phyloP scores from a whole-genome alignment of 768 basidiomycete genomes.

The Trametes cingulata region DNA sequence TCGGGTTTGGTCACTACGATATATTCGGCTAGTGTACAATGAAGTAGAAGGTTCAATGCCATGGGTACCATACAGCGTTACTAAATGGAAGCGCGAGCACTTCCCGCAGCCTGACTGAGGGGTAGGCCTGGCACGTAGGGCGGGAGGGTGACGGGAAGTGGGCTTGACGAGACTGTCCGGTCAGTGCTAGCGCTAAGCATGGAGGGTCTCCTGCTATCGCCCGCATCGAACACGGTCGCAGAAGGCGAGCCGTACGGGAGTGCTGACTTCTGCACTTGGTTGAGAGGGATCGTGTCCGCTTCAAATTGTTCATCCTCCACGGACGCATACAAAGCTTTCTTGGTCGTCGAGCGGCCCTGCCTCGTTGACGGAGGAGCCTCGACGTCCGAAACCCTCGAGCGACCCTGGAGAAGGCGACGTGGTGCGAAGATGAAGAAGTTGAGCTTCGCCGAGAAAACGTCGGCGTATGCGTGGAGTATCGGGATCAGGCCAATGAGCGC shows the following conservation, averaged over 20 bases:
- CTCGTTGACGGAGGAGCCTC: slow-evolving; percentile 9
- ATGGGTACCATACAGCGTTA: too few species aligned
- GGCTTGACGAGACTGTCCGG: not conserved
- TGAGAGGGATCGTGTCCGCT: not conserved
- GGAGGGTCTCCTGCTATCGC: not conserved
- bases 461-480: slow-evolving; percentile 10
- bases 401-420: slow-evolving; percentile 10
- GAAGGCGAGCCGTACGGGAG: not conserved
- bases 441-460: slow-evolving; percentile 19
- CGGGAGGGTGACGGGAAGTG: not conserved
- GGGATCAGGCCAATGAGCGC: slow-evolving; percentile 2
- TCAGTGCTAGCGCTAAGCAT: not conserved
- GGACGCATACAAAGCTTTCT: not conserved
- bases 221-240: not conserved
- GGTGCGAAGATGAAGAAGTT: slow-evolving; percentile 18
- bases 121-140: too few species aligned
- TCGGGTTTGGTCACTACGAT: not conserved
- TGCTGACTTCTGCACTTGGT: not conserved
- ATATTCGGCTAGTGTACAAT: too few species aligned
- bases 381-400: slow-evolving; percentile 18
- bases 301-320: not conserved
- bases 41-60: too few species aligned
- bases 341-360: not conserved
- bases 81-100: too few species aligned
- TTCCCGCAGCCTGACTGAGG: too few species aligned